Base-by-base conservation (phyloP, 1,284 basidiomycete species). In the Hymenochaete sp. region DNA sequence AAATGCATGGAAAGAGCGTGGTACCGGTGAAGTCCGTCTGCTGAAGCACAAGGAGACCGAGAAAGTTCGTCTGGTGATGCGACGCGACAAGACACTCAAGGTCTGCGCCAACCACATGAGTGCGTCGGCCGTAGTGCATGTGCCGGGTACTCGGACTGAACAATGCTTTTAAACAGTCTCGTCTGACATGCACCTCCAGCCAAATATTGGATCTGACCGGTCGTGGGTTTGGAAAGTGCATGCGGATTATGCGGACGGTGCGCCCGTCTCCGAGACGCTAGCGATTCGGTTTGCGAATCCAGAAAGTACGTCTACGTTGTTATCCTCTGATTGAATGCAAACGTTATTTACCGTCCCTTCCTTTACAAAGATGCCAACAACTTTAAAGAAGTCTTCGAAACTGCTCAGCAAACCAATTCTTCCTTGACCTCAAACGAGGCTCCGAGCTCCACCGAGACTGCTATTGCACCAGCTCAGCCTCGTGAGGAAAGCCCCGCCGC, bases 191-290 rank as follows among this genome's bases (percentile, higher is more conserved):
- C 82, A 75, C 59, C 82, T 99, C 54, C 88, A 93, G 61, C 92
- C 95, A 57, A 98, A 99, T 70, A 92, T 98, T 59, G 96, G 95
- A 41, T 98, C 93, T 44, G 96, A 99, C 72, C 82, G 96, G 65
- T 96, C 92, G 57, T 98, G 96, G 96, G 96, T 99, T 31, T 98
- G 87, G 85, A 93, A 97, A 67, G 93, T 96, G 45, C 77, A 82
- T 45, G 96, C 95, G 36, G 96, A 99, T 65, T 92, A 90, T 61
- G 81, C 95, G 43, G 93, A 97, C 62, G 76, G 77, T 49, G 90
- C 88, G 47, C 78, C 93, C 16, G 85, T 84, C 35, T 67, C 92
- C 18, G 95, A 98, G 70, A 98, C 95, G 16, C 80, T 99, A 46
- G 96, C 96, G 39, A 98, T 99, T 62, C 87, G 96, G 51, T 98